These are phyloP conservation scores for Cyberlindnera nakhonratchasimensis DNA, from an alignment of 805 yeast genomes.

Conservation along the genomic window DNA sequence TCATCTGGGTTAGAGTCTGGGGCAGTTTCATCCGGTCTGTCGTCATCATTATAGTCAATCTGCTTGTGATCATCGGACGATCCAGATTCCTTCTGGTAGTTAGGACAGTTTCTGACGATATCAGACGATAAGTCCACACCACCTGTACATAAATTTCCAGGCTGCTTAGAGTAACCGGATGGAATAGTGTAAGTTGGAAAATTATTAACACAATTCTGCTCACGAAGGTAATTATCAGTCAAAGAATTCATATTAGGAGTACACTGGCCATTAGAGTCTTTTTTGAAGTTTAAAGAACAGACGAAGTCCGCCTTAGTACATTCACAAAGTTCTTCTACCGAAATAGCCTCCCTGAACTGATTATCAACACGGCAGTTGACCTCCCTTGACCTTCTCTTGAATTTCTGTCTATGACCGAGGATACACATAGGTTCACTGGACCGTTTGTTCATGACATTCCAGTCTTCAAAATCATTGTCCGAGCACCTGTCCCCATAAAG, in stretches of 20 bases:
- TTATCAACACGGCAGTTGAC: conserved; percentile 52
- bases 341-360: conserved; percentile 34
- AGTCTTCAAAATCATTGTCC: conserved; percentile 57
- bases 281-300: conserved; percentile 54
- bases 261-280: conserved; percentile 43
- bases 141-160: conserved; percentile 44
- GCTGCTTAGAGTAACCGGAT: conserved; percentile 40
- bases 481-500: conserved; percentile 45
- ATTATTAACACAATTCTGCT: conserved; percentile 30
- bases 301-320: conserved; percentile 70
- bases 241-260: conserved; percentile 31
- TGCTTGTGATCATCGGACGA: conserved; percentile 17
- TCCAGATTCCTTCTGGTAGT: conserved; percentile 17
- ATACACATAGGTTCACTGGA: conserved; percentile 46
- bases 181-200: conserved; percentile 21
- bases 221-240: conserved; percentile 25
- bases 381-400: conserved; percentile 58
- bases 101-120: conserved; percentile 20
- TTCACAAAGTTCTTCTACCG: conserved; percentile 52
- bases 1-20: conserved; percentile 29
- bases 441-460: conserved; percentile 45
- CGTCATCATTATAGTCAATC: conserved; percentile 27
- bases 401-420: conserved; percentile 64
- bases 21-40: conserved; percentile 30
- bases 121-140: conserved; percentile 23